Base-by-base conservation (phyloP, 129 eudicot species). In the Deinandra increscens region DNA sequence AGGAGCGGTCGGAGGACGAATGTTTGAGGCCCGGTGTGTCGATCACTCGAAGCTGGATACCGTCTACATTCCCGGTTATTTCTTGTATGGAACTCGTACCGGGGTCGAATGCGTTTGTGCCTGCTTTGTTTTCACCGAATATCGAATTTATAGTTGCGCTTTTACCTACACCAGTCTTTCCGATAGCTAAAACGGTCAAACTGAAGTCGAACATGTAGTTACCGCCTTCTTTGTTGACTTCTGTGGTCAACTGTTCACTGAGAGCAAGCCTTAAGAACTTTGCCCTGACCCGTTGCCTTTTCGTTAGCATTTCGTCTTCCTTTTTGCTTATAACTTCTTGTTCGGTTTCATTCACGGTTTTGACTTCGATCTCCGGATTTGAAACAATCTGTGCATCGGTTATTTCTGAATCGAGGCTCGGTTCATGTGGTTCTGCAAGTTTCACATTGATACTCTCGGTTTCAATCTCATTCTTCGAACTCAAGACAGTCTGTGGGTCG, bases 141-240 rank as follows among this genome's bases (percentile, higher is more conserved):
- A 90, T 76, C 41, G 97, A 87, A 65, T 90, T 90, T 61, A 90
- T 77, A 14, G 91, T 86, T 45, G 95, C 86, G 38, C 88, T 91
- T 70, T 91, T 91, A 17, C 97, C 95, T 43, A 85, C 91, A 49
- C 97, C 95, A 17, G 86, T 81, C 79, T 91, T 91, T 19, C 97
- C 97, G 9, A 91, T 77, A 48, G 73, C 91, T 50, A 91, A 75
- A 56, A 91, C 66, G 81, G 72, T 83, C 78, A 87, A 63, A 58
- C 83, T 71, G 54, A 78, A 81, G 71, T 79, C 77, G 14, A 72
- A 67, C 23, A 70, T 63, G 15, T 70, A 68, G 45, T 68, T 58
- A 45, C 66, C 38, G 26, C 41, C 68, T 58, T 48, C 80, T 43
- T 70, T 75, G 18, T 81, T 80, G 69, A 80, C 74, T 70, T 82